Percentiles rank a stretch among this genome's conserved stretches.
Conservation (phyloP, 208 protist species). For the Acanthamoeba quina region DNA sequence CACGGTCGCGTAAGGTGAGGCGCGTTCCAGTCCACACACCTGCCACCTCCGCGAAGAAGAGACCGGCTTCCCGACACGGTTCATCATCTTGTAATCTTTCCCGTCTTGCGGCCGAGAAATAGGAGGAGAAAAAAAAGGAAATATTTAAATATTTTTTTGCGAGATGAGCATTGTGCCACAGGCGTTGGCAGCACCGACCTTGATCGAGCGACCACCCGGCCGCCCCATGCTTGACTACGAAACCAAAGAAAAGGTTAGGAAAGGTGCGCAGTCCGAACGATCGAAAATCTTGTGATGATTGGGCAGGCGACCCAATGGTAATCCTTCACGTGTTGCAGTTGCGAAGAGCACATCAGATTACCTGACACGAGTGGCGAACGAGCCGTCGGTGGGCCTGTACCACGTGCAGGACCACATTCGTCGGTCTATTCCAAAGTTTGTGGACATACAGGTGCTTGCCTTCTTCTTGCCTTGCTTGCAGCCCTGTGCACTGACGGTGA, state of each 20-base stretch:
- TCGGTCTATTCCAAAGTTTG: conserved; percentile 32
- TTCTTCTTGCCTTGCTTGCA: not conserved
- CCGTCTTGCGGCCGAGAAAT: not conserved
- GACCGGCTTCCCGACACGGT: not conserved
- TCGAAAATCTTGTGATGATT: not conserved
- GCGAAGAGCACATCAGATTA: conserved; percentile 28
- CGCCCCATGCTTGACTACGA: not conserved
- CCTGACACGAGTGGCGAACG: conserved; percentile 44
- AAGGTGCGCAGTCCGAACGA: not conserved
- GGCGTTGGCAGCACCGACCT: not conserved
- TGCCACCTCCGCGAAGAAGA: not conserved
- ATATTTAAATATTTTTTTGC: not conserved
- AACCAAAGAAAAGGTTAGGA: conserved; percentile 2
- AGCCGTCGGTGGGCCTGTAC: conserved; percentile 50
- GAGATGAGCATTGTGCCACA: not conserved
- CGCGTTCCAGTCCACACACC: not conserved
- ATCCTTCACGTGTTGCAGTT: not conserved
- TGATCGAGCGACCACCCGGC: not conserved
- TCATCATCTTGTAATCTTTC: not conserved
- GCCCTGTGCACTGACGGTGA: not conserved
- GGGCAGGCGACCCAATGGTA: not conserved
- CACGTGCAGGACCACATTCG: conserved; percentile 60
- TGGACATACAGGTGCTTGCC: not conserved
- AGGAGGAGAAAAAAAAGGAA: not conserved
- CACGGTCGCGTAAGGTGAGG: conserved; percentile 19